Percentiles rank a stretch among this genome's conserved stretches.
phyloP scores from a whole-genome alignment of 495 filamentous ascomycete species.

The Aspergillus indologenus region DNA sequence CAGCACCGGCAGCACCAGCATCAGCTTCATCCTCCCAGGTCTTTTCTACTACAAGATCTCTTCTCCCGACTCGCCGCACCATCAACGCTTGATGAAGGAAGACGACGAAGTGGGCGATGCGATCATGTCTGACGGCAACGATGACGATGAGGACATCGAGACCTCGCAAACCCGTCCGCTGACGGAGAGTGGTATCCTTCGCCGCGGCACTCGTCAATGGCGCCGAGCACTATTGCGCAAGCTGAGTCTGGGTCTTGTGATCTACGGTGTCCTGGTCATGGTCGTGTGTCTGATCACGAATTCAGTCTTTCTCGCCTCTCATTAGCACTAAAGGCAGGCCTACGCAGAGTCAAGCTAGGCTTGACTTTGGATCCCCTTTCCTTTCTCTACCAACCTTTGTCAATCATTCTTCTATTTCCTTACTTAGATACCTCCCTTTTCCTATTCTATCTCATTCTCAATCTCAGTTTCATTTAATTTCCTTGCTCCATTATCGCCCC shows the following conservation, averaged over 20 bases:
- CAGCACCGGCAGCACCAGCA: constrained; percentile 87
- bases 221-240: constrained; percentile 61
- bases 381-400: constrained; percentile 15
- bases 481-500: not conserved
- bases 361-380: not conserved
- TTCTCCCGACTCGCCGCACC: constrained; percentile 74
- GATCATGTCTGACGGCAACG: constrained; percentile 43
- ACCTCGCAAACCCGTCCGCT: constrained; percentile 35
- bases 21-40: constrained; percentile 94
- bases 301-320: constrained; percentile 63
- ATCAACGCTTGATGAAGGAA: constrained; percentile 82
- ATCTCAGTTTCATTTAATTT: not conserved
- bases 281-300: constrained; percentile 82
- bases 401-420: constrained; percentile 28
- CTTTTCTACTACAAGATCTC: constrained; percentile 98
- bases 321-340: constrained; percentile 26
- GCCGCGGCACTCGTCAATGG: constrained; percentile 54
- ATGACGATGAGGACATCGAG: constrained; percentile 39
- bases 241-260: constrained; percentile 68
- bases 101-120: constrained; percentile 65
- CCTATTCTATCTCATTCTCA: not conserved
- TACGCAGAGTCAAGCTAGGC: not conserved
- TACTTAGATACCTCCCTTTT: constrained; percentile 14
- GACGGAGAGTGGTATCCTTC: constrained; percentile 45
- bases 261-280: constrained; percentile 89